Evolutionary conservation across 2,329 filamentous ascomycete species (phyloP).

Genomic region (Dothideomycetes sp.): DNA sequence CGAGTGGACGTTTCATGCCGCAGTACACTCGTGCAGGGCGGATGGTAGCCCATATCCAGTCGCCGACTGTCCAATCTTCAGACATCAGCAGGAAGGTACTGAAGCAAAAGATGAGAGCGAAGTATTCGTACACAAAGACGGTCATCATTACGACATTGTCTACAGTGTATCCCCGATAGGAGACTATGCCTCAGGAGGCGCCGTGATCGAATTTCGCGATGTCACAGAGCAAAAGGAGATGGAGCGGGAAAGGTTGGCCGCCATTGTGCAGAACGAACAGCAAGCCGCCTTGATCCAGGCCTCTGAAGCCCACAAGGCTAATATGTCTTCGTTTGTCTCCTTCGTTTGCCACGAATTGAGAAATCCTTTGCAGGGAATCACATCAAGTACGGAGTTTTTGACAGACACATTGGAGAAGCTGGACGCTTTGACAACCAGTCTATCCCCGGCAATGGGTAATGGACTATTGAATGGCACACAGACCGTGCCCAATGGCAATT

Average conservation of each 20-base stretch:
- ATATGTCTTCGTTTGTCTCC: constrained; percentile 14
- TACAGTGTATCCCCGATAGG: constrained; percentile 14
- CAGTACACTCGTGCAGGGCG: constrained; percentile 9
- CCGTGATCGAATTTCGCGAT: constrained; percentile 14
- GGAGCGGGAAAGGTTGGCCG: constrained; percentile 10
- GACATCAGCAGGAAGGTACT: constrained; percentile 11
- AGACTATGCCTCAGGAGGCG: constrained; percentile 12
- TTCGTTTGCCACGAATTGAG: constrained; percentile 14
- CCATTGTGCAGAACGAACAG: constrained; percentile 14
- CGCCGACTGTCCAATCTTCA: constrained; percentile 12
- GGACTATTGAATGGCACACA: neutral
- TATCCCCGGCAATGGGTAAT: neutral
- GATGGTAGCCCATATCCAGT: constrained; percentile 13
- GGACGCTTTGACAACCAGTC: neutral
- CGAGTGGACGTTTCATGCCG: constrained; percentile 14
- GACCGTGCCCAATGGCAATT: neutral
- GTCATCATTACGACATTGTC: constrained; percentile 13
- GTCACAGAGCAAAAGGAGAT: constrained; percentile 10
- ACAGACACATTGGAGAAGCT: constrained; percentile 9
- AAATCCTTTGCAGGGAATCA: constrained; percentile 12
- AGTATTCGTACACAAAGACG: constrained; percentile 14
- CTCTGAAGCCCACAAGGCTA: constrained; percentile 12
- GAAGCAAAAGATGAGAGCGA: constrained; percentile 11
- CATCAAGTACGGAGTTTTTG: constrained; percentile 8
- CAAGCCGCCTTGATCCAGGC: constrained; percentile 12